A percentile compares a stretch with the other conserved stretches of the same genome.
Evolutionary conservation across 2,329 filamentous ascomycete species (phyloP).

Genomic region (Anisogramma anomala): DNA sequence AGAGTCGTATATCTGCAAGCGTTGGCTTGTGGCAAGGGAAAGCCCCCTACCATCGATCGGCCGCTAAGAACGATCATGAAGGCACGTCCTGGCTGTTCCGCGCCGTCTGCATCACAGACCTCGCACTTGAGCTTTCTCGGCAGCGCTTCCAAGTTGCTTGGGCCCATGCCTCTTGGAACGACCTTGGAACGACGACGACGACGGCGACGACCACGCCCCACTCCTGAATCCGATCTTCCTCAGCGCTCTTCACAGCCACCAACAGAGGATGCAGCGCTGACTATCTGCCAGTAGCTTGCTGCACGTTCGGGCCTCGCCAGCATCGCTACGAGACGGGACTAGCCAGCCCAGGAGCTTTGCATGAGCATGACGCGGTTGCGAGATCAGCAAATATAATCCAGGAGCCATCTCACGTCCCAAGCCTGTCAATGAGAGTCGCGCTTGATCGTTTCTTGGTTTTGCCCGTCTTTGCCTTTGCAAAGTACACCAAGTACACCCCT

Average conservation of each 20-base stretch:
- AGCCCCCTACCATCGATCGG: background rate
- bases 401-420: background rate
- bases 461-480: background rate
- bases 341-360: background rate
- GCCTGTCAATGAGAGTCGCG: background rate
- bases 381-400: background rate
- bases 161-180: constrained; percentile 3
- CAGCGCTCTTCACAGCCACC: background rate
- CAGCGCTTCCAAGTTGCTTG: constrained; percentile 5
- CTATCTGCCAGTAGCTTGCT: constrained; percentile 3
- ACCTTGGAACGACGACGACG: no score
- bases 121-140: constrained; percentile 6
- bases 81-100: constrained; percentile 1
- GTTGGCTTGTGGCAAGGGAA: background rate
- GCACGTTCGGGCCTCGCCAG: constrained; percentile 4
- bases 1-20: background rate
- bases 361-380: background rate
- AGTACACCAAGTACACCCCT: background rate
- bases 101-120: constrained; percentile 9
- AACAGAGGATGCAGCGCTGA: background rate
- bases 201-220: background rate
- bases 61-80: background rate
- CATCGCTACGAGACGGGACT: background rate
- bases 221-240: background rate
- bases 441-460: background rate